Evolutionary conservation across 305 asterid species (phyloP).

Genomic region (Solanum hybrid): DNA sequence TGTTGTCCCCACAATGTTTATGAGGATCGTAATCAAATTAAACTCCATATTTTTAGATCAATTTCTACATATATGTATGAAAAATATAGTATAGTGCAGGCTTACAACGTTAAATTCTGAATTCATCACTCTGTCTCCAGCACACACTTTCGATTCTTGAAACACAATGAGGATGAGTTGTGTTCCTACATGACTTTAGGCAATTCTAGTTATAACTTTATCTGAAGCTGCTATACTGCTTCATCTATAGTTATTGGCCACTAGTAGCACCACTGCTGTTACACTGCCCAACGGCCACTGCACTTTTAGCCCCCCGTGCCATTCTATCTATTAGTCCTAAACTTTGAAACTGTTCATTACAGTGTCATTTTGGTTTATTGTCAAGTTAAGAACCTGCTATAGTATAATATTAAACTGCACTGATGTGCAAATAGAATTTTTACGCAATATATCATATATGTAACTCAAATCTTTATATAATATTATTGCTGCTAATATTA

Average conservation of each 20-base stretch:
- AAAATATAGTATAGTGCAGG: background rate
- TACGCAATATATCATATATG: background rate
- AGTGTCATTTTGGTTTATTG: background rate
- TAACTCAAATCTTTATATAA: background rate
- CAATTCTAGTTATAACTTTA: background rate
- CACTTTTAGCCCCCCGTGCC: background rate
- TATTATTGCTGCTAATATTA: background rate
- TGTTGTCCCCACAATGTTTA: constrained; percentile 4
- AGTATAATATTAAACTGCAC: background rate
- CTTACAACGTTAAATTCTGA: background rate
- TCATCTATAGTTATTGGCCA: background rate
- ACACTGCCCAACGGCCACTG: background rate
- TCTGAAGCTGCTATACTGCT: background rate
- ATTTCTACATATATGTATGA: background rate
- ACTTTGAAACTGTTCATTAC: background rate
- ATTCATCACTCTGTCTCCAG: background rate
- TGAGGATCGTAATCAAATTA: background rate
- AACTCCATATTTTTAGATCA: background rate
- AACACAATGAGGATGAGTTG: background rate
- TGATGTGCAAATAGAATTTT: background rate
- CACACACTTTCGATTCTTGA: background rate
- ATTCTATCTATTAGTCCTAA: background rate
- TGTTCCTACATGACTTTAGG: background rate
- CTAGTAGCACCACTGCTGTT: background rate
- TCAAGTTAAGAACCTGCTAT: background rate